Conservation (phyloP, 495 filamentous ascomycete genomes). For the Astrothelium subdiscretum region DNA sequence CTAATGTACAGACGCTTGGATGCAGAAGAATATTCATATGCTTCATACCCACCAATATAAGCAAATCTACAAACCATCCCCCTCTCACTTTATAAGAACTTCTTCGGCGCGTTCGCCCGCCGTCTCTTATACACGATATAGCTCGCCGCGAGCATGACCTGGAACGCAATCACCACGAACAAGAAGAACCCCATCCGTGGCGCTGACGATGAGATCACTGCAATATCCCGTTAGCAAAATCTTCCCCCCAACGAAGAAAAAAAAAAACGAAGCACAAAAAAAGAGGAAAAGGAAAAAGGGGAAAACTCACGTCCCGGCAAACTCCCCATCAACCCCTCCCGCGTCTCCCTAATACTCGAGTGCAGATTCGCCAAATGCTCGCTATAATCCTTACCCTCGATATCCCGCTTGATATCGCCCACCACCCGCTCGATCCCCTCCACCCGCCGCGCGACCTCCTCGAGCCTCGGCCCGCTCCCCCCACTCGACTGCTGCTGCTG, state of each 20-base stretch:
- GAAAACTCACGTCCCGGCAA: conserved; percentile 29
- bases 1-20: neutral
- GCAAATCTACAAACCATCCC: neutral
- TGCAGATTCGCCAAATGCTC: conserved; percentile 59
- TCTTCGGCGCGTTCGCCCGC: conserved; percentile 69
- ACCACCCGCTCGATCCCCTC: conserved; percentile 48
- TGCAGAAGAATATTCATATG: neutral
- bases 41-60: neutral
- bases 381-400: conserved; percentile 64
- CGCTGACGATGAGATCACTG: conserved; percentile 47
- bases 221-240: conserved; percentile 4
- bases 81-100: conserved; percentile 55
- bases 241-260: neutral
- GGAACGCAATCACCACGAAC: conserved; percentile 62
- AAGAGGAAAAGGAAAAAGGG: neutral
- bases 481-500: conserved; percentile 20
- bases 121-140: conserved; percentile 78
- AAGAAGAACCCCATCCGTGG: conserved; percentile 65
- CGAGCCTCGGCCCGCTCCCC: too few species aligned
- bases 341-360: conserved; percentile 57
- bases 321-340: conserved; percentile 51
- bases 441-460: conserved; percentile 40
- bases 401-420: conserved; percentile 46
- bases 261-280: neutral
- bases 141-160: conserved; percentile 52